phyloP scores from a whole-genome alignment of 2,329 filamentous ascomycete genomes.

The Verticillium isaacii region DNA sequence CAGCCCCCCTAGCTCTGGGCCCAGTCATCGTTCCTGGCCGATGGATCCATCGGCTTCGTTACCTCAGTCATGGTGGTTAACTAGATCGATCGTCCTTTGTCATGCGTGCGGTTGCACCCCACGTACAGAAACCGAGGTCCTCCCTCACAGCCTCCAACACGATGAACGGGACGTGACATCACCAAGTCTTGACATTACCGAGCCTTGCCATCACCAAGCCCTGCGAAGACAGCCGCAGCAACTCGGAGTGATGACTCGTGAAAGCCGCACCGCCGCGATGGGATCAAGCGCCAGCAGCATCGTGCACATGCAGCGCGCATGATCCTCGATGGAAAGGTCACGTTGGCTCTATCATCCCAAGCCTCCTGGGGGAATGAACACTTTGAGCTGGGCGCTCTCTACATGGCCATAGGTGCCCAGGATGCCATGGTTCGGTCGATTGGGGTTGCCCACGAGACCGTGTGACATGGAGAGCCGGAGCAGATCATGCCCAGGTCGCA shows the following conservation, averaged over 20 bases:
- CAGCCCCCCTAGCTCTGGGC: neutral
- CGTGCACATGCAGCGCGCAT: neutral
- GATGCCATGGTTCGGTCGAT: neutral
- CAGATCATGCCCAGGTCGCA: neutral
- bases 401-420: too few relatives aligned
- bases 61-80: neutral
- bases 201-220: neutral
- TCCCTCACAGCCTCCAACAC: too few relatives aligned
- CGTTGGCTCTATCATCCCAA: neutral
- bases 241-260: neutral
- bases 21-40: neutral
- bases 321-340: neutral
- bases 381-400: neutral
- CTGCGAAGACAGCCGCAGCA: too few relatives aligned
- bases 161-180: neutral
- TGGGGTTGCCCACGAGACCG: neutral
- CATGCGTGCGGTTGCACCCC: too few relatives aligned
- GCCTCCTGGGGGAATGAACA: neutral
- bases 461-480: neutral
- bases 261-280: neutral
- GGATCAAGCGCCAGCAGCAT: neutral
- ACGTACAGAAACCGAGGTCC: too few relatives aligned
- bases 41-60: neutral
- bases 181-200: neutral
- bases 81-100: too few relatives aligned